Conservation (phyloP, 2,329 filamentous ascomycete species). For the Furcasterigmium furcatum region DNA sequence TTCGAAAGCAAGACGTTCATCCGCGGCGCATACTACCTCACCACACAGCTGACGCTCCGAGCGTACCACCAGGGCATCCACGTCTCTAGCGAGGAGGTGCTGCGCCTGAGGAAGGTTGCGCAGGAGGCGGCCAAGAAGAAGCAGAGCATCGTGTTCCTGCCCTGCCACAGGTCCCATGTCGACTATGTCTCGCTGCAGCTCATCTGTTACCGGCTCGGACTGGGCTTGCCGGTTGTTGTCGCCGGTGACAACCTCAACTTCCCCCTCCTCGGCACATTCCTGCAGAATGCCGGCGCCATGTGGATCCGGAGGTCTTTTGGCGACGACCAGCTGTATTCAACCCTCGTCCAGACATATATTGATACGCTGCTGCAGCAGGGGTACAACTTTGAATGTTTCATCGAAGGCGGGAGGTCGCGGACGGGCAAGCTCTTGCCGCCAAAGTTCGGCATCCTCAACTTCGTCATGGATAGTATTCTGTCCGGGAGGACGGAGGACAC, state of each 20-base stretch:
- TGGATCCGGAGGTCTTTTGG: conserved; percentile 93
- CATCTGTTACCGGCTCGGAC: conserved; percentile 89
- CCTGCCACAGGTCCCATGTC: conserved; percentile 91
- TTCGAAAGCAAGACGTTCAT: conserved; percentile 96
- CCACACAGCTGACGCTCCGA: conserved; percentile 82
- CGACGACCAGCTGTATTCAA: conserved; percentile 84
- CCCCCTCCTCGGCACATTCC: conserved; percentile 80
- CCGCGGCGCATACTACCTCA: conserved; percentile 83
- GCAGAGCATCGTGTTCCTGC: conserved; percentile 93
- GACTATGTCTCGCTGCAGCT: conserved; percentile 95
- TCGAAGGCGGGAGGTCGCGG: conserved; percentile 88
- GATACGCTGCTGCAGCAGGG: conserved; percentile 88
- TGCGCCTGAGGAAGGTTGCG: conserved; percentile 77
- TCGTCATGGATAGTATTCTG: conserved; percentile 84
- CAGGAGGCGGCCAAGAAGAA: conserved; percentile 80
- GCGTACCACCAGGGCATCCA: conserved; percentile 98
- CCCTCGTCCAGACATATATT: conserved; percentile 94
- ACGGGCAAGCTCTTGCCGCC: conserved; percentile 92
- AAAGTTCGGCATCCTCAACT: conserved; percentile 93
- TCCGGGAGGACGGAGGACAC: conserved; percentile 86
- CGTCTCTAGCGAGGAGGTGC: conserved; percentile 89
- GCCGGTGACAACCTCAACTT: conserved; percentile 97
- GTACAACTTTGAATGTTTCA: conserved; percentile 96
- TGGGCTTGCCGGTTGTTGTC: conserved; percentile 86
- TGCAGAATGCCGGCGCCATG: conserved; percentile 97